phyloP scores from a whole-genome alignment of 495 filamentous ascomycete species.

The Peziza echinospora region DNA sequence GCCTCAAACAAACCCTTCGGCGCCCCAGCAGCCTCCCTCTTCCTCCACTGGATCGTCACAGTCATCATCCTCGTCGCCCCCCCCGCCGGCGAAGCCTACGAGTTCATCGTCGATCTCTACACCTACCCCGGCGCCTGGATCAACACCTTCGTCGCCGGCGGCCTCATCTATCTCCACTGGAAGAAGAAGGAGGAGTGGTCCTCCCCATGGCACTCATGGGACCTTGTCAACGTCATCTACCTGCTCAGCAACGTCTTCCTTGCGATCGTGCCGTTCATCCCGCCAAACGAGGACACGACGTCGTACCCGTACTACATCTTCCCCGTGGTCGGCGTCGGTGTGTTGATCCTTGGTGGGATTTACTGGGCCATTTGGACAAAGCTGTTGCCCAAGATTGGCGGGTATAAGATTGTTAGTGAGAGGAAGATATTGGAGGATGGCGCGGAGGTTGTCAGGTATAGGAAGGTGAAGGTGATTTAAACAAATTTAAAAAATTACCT shows the following conservation, averaged over 20 bases:
- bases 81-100: constrained; percentile 21
- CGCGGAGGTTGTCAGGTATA: constrained; percentile 26
- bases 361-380: constrained; percentile 25
- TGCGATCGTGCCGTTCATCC: constrained; percentile 25
- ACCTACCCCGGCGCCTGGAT: constrained; percentile 34
- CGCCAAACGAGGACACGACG: constrained; percentile 14
- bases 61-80: constrained; percentile 27
- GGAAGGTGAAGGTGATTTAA: constrained; percentile 9
- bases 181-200: constrained; percentile 24
- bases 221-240: constrained; percentile 20
- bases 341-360: constrained; percentile 21
- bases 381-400: constrained; percentile 18
- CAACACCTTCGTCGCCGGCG: constrained; percentile 28
- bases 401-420: constrained; percentile 26
- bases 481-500: no score
- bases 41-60: constrained; percentile 28
- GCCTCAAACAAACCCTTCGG: constrained; percentile 44
- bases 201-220: constrained; percentile 22
- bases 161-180: constrained; percentile 29
- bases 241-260: constrained; percentile 23
- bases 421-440: constrained; percentile 23
- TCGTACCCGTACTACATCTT: constrained; percentile 26
- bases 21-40: constrained; percentile 29
- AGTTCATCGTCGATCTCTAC: constrained; percentile 29
- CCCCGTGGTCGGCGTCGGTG: constrained; percentile 23